Percentiles rank a stretch among this genome's conserved stretches.
Evolutionary conservation across 2,329 filamentous ascomycete genomes (phyloP).

Genomic region (Didymella pomorum): DNA sequence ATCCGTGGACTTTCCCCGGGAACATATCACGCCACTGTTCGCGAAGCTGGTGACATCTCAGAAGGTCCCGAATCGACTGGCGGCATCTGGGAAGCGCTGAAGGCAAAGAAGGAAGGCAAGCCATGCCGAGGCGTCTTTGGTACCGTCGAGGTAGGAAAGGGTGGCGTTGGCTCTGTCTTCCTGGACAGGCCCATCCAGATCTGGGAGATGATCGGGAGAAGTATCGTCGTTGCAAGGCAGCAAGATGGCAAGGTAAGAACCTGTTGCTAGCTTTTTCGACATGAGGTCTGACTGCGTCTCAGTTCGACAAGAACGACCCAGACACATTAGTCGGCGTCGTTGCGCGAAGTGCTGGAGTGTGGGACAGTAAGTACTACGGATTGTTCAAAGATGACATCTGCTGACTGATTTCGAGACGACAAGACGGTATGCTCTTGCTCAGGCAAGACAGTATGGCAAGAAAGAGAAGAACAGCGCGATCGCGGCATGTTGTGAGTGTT

Average conservation of each 20-base stretch:
- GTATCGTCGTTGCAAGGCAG: conserved; percentile 83
- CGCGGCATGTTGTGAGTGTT: conserved; percentile 84
- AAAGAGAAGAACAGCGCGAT: conserved; percentile 85
- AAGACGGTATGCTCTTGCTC: conserved; percentile 98
- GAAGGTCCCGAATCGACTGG: conserved; percentile 83
- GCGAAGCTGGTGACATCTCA: conserved; percentile 86
- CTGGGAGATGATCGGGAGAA: conserved; percentile 95
- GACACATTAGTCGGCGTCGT: conserved; percentile 93
- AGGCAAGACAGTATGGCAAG: conserved; percentile 98
- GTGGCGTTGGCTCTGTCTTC: conserved; percentile 81
- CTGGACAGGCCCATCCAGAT: conserved; percentile 83
- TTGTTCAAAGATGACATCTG: not conserved
- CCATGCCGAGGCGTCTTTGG: conserved; percentile 72
- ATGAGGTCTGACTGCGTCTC: not conserved
- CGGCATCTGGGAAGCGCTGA: conserved; percentile 74
- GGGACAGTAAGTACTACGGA: conserved; percentile 66
- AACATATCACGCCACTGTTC: conserved; percentile 82
- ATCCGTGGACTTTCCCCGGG: conserved; percentile 83
- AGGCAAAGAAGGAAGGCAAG: conserved; percentile 56
- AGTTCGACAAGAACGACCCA: conserved; percentile 68
- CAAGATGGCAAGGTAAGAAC: conserved; percentile 58
- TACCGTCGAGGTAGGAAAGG: conserved; percentile 74
- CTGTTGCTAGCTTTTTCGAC: too few relatives aligned
- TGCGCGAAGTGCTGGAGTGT: conserved; percentile 94
- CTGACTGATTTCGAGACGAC: conserved; percentile 62